phyloP scores from a whole-genome alignment of 345 rosid species.

The Leavenworthia alabamica region DNA sequence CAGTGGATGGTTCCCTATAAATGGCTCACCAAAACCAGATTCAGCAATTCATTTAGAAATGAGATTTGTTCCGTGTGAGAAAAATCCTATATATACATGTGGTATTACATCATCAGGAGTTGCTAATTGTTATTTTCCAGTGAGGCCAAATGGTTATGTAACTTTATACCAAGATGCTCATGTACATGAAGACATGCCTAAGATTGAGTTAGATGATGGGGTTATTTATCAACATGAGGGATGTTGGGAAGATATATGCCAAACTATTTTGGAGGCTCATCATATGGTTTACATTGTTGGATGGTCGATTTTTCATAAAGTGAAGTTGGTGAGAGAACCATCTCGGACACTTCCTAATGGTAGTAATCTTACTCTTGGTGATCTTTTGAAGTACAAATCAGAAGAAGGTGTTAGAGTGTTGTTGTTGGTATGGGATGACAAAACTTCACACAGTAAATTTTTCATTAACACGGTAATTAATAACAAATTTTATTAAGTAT shows the following conservation, averaged over 20 bases:
- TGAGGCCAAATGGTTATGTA: conserved; percentile 49
- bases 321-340: conserved; percentile 65
- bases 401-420: conserved; percentile 83
- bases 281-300: conserved; percentile 72
- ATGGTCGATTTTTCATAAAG: conserved; percentile 79
- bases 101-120: conserved; percentile 45
- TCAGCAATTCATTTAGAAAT: conserved; percentile 57
- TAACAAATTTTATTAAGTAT: too few relatives aligned
- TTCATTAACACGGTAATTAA: conserved; percentile 56
- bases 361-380: conserved; percentile 60
- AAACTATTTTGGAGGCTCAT: conserved; percentile 77
- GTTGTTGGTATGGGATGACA: conserved; percentile 90
- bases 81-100: conserved; percentile 34
- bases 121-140: conserved; percentile 59
- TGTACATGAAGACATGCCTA: conserved; percentile 41
- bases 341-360: conserved; percentile 53
- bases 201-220: conserved; percentile 59
- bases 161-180: conserved; percentile 88
- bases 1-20: conserved; percentile 65
- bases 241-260: conserved; percentile 95
- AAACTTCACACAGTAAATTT: conserved; percentile 72
- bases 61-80: conserved; percentile 45
- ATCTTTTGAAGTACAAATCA: conserved; percentile 69
- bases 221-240: conserved; percentile 36
- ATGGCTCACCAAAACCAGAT: conserved; percentile 58